Evolutionary conservation across 257 asterid genomes (phyloP), one percentile per base, ranked within the genome.

Genomic region (Scutellaria barbata): DNA sequence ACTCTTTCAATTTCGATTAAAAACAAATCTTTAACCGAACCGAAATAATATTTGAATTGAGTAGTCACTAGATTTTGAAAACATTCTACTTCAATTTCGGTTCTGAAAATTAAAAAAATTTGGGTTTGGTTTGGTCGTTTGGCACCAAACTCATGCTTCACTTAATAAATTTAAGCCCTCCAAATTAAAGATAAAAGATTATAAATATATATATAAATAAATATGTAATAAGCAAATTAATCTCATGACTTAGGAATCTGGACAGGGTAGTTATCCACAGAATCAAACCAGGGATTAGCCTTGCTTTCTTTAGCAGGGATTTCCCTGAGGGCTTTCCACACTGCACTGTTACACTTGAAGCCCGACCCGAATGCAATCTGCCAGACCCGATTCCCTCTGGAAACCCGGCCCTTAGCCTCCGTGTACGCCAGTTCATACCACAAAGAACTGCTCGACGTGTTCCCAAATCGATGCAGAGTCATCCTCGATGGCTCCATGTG

Each of bases 401-500:
- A 5, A 0, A 85, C 85, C 74, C 88, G 57, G 0, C 84, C 88
- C 48, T 85, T 83, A 0, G 88, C 88, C 50, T 85, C 90, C 0
- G 77, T 77, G 55, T 85, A 85, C 0, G 88, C 86, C 66, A 85
- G 52, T 5, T 85, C 90, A 13, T 85, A 85, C 90, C 90, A 85
- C 60, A 85, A 45, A 0, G 90, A 85, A 35, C 90, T 85, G 51
- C 90, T 85, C 7, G 90, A 85, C 0, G 90, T 85, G 77, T 85
- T 85, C 55, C 90, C 88, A 20, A 86, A 86, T 20, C 90, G 53
- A 40, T 83, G 86, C 75, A 86, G 74, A 3, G 90, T 83, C 90
- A 86, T 86, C 78, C 90, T 48, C 0, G 90, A 86, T 1, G 90
- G 88, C 83, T 86, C 90, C 90, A 86, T 86, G 78, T 86, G 86